Conservation (phyloP, 768 basidiomycete genomes). For the Amanita brunnescens region DNA sequence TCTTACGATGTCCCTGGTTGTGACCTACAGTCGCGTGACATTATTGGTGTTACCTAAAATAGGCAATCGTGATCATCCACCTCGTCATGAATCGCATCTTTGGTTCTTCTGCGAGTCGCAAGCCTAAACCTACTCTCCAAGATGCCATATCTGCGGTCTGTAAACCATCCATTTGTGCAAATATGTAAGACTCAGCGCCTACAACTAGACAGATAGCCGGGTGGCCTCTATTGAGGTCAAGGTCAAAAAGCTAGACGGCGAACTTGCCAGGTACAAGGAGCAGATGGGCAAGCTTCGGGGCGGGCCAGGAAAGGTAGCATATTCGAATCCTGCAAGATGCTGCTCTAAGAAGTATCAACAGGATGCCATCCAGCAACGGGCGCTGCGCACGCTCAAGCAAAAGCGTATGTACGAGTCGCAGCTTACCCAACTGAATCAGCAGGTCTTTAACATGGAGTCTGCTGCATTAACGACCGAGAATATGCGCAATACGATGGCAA, state of each 20-base stretch:
- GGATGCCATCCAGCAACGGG: constrained; percentile 92
- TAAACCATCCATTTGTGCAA: constrained; percentile 9
- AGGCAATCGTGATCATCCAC: neutral
- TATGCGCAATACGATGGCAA: constrained; percentile 97
- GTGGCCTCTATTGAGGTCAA: constrained; percentile 92
- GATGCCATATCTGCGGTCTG: constrained; percentile 90
- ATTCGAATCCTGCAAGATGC: neutral
- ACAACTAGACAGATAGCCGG: constrained; percentile 71
- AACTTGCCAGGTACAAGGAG: constrained; percentile 85
- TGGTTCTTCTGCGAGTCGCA: constrained; percentile 63
- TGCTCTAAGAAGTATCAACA: constrained; percentile 21
- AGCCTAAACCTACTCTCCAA: constrained; percentile 77
- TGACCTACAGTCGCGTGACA: too few species aligned
- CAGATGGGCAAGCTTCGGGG: constrained; percentile 92
- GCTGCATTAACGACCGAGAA: constrained; percentile 96
- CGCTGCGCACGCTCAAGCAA: constrained; percentile 86
- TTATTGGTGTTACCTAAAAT: too few species aligned
- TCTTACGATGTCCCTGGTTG: too few species aligned
- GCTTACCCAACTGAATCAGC: constrained; percentile 83
- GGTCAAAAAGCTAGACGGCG: constrained; percentile 91
- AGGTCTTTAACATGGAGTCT: constrained; percentile 98
- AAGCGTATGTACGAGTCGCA: constrained; percentile 95
- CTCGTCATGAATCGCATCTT: constrained; percentile 76
- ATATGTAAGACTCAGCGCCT: neutral
- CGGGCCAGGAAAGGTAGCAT: constrained; percentile 81